Conservation (phyloP, 1,284 basidiomycete genomes). For the Fistulinella staudtii region DNA sequence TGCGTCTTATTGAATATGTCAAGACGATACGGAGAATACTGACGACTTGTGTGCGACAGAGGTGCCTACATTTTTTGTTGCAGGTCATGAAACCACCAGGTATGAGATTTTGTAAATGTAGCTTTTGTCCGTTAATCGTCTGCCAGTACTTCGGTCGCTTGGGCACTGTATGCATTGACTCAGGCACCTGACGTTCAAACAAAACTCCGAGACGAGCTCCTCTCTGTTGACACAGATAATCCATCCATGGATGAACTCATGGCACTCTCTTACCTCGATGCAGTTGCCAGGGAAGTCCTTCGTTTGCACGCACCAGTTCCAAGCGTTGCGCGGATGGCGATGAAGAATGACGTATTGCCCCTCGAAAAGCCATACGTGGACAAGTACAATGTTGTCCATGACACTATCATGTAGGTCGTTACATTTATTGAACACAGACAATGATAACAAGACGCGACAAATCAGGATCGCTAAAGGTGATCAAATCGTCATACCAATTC, state of each 20-base stretch:
- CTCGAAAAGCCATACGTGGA: slow-evolving; percentile 43
- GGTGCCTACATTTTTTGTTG: slow-evolving; percentile 41
- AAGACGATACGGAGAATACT: too few relatives aligned
- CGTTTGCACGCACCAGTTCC: slow-evolving; percentile 63
- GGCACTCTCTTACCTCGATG: slow-evolving; percentile 55
- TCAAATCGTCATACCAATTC: slow-evolving; percentile 37
- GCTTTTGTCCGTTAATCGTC: background rate
- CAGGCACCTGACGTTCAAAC: slow-evolving; percentile 53
- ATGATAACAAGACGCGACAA: background rate
- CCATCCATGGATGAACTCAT: slow-evolving; percentile 60
- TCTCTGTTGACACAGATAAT: slow-evolving; percentile 42
- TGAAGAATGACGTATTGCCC: slow-evolving; percentile 57
- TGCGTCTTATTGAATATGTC: slow-evolving; percentile 34
- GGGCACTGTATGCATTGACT: slow-evolving; percentile 64
- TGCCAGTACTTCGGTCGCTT: slow-evolving; percentile 47
- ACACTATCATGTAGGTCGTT: slow-evolving; percentile 21
- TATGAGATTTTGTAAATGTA: slow-evolving; percentile 14
- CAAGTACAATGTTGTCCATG: slow-evolving; percentile 34
- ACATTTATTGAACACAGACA: background rate
- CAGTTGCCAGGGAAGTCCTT: slow-evolving; percentile 64
- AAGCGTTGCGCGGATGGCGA: slow-evolving; percentile 46
- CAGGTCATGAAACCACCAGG: slow-evolving; percentile 80
- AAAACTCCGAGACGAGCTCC: slow-evolving; percentile 67
- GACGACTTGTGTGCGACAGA: slow-evolving; percentile 25
- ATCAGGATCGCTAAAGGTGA: slow-evolving; percentile 37